These are phyloP conservation scores for Mycena filopes DNA, from an alignment of 768 basidiomycete genomes.

Conservation along the genomic window DNA sequence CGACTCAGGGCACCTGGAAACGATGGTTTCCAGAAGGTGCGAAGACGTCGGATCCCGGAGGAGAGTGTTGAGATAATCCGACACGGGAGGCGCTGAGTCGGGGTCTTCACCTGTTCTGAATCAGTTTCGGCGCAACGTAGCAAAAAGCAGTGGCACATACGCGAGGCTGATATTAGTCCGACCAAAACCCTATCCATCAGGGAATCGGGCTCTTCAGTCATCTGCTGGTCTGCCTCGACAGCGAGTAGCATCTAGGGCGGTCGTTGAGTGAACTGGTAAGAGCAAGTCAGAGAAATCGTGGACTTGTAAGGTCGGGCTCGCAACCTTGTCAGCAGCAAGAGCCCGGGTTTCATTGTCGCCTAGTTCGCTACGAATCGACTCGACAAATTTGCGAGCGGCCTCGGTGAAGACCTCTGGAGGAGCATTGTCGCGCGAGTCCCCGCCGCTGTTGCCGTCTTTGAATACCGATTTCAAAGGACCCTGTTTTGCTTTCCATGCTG, in stretches of 20 bases:
- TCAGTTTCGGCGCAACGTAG: background rate
- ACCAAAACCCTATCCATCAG: conserved; percentile 85
- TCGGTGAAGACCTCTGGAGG: conserved; percentile 61
- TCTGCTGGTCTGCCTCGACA: conserved; percentile 76
- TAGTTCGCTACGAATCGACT: conserved; percentile 60
- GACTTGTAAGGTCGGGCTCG: conserved; percentile 82
- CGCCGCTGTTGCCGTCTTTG: conserved; percentile 52
- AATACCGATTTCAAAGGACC: conserved; percentile 87
- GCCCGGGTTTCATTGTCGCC: conserved; percentile 81
- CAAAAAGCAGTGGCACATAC: conserved; percentile 54
- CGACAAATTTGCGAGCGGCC: conserved; percentile 59
- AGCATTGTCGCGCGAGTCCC: conserved; percentile 37
- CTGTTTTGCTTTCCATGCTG: conserved; percentile 83
- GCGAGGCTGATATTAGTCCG: conserved; percentile 73
- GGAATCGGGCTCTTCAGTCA: conserved; percentile 69
- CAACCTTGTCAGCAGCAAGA: conserved; percentile 78
- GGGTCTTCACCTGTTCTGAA: conserved; percentile 51
- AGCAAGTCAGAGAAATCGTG: conserved; percentile 29
- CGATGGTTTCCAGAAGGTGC: conserved; percentile 87
- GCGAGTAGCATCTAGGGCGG: conserved; percentile 77
- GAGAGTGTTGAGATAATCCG: conserved; percentile 85
- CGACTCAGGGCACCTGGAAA: conserved; percentile 66
- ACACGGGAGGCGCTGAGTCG: conserved; percentile 55
- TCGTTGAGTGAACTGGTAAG: conserved; percentile 3
- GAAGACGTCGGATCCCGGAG: conserved; percentile 90